These are phyloP conservation scores for Russula sp. DNA, from an alignment of 768 basidiomycete genomes.

Conservation along the genomic window DNA sequence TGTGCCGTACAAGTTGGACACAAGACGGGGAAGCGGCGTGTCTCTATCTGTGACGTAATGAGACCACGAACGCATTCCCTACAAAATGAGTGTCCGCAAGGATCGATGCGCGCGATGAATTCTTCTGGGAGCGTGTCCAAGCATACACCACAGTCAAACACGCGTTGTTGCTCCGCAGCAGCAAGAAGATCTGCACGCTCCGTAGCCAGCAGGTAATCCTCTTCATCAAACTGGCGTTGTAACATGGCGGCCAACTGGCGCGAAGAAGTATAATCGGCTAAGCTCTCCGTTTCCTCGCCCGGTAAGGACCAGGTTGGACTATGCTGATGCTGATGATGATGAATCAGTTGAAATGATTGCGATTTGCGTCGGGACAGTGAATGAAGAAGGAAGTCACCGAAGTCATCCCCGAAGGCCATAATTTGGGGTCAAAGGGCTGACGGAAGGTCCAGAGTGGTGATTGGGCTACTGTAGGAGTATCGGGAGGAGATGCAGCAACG, in stretches of 20 bases:
- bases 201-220: conserved; percentile 6
- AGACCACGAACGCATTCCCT: conserved; percentile 48
- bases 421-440: background rate
- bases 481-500: background rate
- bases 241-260: conserved; percentile 7
- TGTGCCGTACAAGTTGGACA: conserved; percentile 54
- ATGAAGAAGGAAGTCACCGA: conserved; percentile 4
- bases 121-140: conserved; percentile 48
- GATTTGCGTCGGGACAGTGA: background rate
- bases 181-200: conserved; percentile 13
- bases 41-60: conserved; percentile 46
- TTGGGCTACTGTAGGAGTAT: background rate
- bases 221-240: conserved; percentile 16
- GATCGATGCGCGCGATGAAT: conserved; percentile 41
- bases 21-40: conserved; percentile 54
- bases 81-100: conserved; percentile 55
- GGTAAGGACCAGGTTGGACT: background rate
- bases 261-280: background rate
- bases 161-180: conserved; percentile 7
- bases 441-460: conserved; percentile 5
- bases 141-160: conserved; percentile 56
- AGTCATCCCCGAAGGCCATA: background rate
- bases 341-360: background rate
- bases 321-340: background rate
- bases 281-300: background rate